Evolutionary conservation across 1,284 basidiomycete genomes (phyloP), one percentile per base, ranked within the genome.

Genomic region (Apiotrichum sp.): DNA sequence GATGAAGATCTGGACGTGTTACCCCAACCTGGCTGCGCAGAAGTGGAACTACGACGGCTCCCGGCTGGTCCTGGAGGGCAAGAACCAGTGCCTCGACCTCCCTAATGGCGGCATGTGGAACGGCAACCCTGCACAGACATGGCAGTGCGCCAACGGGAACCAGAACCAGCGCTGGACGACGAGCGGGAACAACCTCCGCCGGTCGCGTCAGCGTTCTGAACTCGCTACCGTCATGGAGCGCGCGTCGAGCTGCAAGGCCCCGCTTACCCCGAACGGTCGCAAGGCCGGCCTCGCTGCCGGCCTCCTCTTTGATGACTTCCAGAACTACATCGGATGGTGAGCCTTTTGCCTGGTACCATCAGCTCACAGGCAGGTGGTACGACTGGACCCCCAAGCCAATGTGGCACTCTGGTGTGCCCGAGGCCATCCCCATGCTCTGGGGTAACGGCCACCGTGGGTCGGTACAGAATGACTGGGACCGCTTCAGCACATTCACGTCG

Each of bases 361-460:
- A 22, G 22, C 11, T 33, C 33, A n/a, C 76, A 41, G 70, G 70
- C 51, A 76, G 70, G 70, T 75, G 69, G 63, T 76, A 76, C 62
- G 59, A 63, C 68, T 67, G 35, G 41, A n/a, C 13, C 11, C 31
- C 42, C 29, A 22, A 13, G 7, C 42, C 49, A 2, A 39, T 32
- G 10, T 34, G 29, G 31, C 50, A 64, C 50, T 44, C 58, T 29
- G 65, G 65, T 49, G 49, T 57, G 8, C 59, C 65, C 6, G 61
- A 65, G 40, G 59, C 59, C 34, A 63, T 75, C 46, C 62, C 68
- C 47, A 76, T 75, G 68, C 64, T 77, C 7, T 77, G 76, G 76
- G 76, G 76, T 32, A 73, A 72, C 34, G 55, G 52, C 11, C 61
- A 56, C 51, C 68, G 67, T 56, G 39, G 50, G 29, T 62, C 59